Conservation (phyloP, 2,329 filamentous ascomycete genomes). For the Aspergillus jensenii region DNA sequence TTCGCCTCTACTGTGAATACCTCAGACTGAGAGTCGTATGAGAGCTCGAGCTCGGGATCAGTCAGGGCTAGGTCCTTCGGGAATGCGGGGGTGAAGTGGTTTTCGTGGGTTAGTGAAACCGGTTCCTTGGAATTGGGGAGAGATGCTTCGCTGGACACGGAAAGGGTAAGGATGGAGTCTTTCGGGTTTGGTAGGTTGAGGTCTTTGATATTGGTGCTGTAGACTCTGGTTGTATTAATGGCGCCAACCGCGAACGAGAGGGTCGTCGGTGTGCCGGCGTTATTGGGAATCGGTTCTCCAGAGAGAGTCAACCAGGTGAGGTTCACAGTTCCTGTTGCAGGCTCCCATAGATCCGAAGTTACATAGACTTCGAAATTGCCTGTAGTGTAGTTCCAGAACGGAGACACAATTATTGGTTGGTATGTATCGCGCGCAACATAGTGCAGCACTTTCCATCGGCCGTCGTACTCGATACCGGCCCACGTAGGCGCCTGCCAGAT, state of each 20-base stretch:
- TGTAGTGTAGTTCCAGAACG: constrained; percentile 54
- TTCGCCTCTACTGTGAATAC: constrained; percentile 51
- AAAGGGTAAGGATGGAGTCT: constrained; percentile 47
- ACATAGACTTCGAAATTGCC: constrained; percentile 55
- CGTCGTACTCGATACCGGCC: constrained; percentile 63
- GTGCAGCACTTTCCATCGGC: constrained; percentile 63
- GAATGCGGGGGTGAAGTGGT: constrained; percentile 51
- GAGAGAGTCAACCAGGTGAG: constrained; percentile 55
- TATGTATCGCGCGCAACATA: constrained; percentile 60
- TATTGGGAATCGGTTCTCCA: constrained; percentile 42
- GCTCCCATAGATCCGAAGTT: constrained; percentile 58
- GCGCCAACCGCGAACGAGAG: constrained; percentile 48
- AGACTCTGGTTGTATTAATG: constrained; percentile 53
- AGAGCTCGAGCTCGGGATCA: constrained; percentile 49
- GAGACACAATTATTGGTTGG: constrained; percentile 58
- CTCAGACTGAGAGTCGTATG: constrained; percentile 27
- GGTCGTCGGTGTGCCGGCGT: constrained; percentile 35
- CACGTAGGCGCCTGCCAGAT: constrained; percentile 65
- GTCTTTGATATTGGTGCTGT: constrained; percentile 39
- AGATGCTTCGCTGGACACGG: constrained; percentile 45
- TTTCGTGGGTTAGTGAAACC: constrained; percentile 49
- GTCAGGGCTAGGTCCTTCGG: constrained; percentile 48
- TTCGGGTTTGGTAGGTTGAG: constrained; percentile 33
- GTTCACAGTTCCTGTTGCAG: constrained; percentile 46
- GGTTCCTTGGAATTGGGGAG: constrained; percentile 46